Base-by-base conservation (phyloP, 441 rosid species). In the Bocquillonia castaneifolia region DNA sequence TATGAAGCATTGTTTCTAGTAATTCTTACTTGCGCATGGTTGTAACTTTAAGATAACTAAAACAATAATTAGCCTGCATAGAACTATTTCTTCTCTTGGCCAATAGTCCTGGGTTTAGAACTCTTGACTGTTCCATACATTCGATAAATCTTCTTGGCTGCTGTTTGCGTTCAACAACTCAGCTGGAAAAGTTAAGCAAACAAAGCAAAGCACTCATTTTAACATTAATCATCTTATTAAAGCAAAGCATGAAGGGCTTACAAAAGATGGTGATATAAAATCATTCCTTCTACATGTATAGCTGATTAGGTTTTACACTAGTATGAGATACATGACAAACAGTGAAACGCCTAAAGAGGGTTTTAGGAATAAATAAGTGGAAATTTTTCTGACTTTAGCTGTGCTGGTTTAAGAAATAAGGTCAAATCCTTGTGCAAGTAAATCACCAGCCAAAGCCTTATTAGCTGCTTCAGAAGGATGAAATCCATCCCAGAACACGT, bases 401-500 rank as follows among this genome's bases (percentile, higher is more conserved):
- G 42, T 31, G 53, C 54, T 51, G 79, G 59, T 74, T 92, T 77
- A 93, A 73, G 92, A 83, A 72, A 90, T 83, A 69, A 92, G 97
- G 69, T 82, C 75, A 39, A 88, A 59, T 70, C 99, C 99, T 57
- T 92, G 92, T 64, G 76, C 72, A 64, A 92, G 80, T 73, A 95
- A 84, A 73, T 75, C 67, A 36, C 82, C 86, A 66, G 95, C 96
- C 77, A 92, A 63, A 68, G 81, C 79, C 79, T 79, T 75, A 82
- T 95, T 89, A 58, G 94, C 87, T n/a, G 96, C 90, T 88, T 95
- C 93, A 25, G 98, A 78, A 62, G 97, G 92, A 81, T 92, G 97
- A 78, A 92, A 92, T 66, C 93, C 97, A 70, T 92, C 97, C 94
- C 97, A 92, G 68, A 92, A 92, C 65, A 68, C 58, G 26, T 59